Conservation (phyloP, 2,329 filamentous ascomycete species). For the Grosmannia penicillata region DNA sequence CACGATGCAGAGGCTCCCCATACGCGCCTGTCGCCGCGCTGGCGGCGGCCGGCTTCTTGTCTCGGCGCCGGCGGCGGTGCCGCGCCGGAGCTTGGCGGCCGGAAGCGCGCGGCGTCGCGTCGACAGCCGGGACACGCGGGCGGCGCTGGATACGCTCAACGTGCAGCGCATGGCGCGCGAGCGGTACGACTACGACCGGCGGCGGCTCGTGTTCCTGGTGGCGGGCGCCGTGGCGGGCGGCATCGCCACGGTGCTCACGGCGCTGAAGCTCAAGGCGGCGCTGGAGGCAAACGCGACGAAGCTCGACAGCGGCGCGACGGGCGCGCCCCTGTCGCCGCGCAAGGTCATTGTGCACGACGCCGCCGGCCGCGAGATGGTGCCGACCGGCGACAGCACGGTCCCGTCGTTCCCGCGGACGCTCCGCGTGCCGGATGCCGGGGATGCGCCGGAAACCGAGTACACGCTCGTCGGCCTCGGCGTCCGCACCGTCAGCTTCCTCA, state of each 20-base stretch:
- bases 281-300: conserved; percentile 16
- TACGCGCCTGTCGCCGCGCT: conserved; percentile 13
- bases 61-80: no score
- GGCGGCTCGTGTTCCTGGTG: conserved; percentile 35
- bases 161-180: conserved; percentile 30
- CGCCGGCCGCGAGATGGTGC: conserved; percentile 59
- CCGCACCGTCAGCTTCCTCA: conserved; percentile 76
- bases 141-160: conserved; percentile 32
- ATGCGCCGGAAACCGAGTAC: conserved; percentile 46
- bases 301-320: conserved; percentile 22
- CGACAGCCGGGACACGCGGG: not conserved
- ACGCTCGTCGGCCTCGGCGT: conserved; percentile 79
- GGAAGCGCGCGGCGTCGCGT: no score
- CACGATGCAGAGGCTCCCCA: conserved; percentile 17
- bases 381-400: conserved; percentile 69
- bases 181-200: conserved; percentile 33
- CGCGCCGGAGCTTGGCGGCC: no score
- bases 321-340: not conserved
- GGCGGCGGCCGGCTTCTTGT: not conserved
- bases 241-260: conserved; percentile 34
- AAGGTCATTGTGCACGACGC: conserved; percentile 50
- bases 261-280: conserved; percentile 33
- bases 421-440: conserved; percentile 34
- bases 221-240: conserved; percentile 34
- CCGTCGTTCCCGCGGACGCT: conserved; percentile 65